A percentile compares a stretch with the other conserved stretches of the same genome.
These are phyloP conservation scores for Pseudogymnoascus sp. DNA, from an alignment of 2,329 filamentous ascomycete genomes.

Conservation along the genomic window DNA sequence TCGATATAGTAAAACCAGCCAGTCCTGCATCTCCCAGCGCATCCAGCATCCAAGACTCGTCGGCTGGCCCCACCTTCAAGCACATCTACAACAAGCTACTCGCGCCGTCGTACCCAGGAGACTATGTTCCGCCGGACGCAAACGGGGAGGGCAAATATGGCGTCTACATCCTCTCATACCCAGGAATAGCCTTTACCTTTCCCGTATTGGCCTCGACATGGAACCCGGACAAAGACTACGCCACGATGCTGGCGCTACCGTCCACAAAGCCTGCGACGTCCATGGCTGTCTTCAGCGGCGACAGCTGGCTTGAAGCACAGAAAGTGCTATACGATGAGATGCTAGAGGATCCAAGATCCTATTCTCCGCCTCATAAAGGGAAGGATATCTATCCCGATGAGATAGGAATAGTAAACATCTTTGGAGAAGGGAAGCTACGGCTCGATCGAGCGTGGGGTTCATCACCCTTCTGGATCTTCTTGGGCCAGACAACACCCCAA, in stretches of 20 bases:
- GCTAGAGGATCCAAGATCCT: constrained; percentile 66
- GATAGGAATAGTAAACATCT: constrained; percentile 69
- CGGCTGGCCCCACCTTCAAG: constrained; percentile 67
- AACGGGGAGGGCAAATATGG: constrained; percentile 51
- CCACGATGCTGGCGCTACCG: constrained; percentile 73
- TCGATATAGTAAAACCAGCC: constrained; percentile 65
- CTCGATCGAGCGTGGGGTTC: constrained; percentile 65
- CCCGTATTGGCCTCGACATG: constrained; percentile 67
- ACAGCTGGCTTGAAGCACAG: constrained; percentile 83
- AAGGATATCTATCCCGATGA: constrained; percentile 83
- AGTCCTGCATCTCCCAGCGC: constrained; percentile 27
- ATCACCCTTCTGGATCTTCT: constrained; percentile 59
- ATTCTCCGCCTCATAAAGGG: constrained; percentile 56
- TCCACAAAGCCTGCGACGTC: constrained; percentile 69
- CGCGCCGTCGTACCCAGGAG: constrained; percentile 87
- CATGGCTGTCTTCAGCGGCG: constrained; percentile 85
- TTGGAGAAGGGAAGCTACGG: constrained; percentile 72
- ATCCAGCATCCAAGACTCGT: constrained; percentile 27
- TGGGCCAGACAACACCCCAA: constrained; percentile 86
- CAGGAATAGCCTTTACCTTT: constrained; percentile 89
- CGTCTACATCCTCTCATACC: constrained; percentile 87
- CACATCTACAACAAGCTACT: constrained; percentile 92
- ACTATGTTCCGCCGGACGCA: constrained; percentile 65
- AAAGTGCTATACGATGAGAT: constrained; percentile 67
- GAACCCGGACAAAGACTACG: constrained; percentile 71